A percentile compares a stretch with the other conserved stretches of the same genome.
These are phyloP conservation scores for Suillus sp. DNA, from an alignment of 768 basidiomycete genomes.

Conservation along the genomic window DNA sequence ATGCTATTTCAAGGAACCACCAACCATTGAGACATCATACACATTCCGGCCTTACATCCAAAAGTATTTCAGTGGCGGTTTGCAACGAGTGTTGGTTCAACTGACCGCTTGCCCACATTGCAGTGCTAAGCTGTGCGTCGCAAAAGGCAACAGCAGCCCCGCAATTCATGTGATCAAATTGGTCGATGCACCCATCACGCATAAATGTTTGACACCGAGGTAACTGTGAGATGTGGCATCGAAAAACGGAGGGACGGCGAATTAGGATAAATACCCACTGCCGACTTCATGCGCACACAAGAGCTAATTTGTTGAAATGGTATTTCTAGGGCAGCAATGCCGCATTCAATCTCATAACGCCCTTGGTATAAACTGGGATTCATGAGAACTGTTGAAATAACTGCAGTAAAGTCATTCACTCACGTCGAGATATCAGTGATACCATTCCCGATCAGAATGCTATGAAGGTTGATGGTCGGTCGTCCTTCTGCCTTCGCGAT, in stretches of 20 bases:
- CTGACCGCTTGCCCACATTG: slow-evolving; percentile 42
- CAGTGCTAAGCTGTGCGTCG: slow-evolving; percentile 49
- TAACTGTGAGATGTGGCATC: slow-evolving; percentile 42
- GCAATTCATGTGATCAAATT: slow-evolving; percentile 67
- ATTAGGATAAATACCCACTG: slow-evolving; percentile 39
- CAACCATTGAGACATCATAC: slow-evolving; percentile 60
- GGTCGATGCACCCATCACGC: slow-evolving; percentile 60
- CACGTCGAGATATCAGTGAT: slow-evolving; percentile 57
- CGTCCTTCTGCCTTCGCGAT: slow-evolving; percentile 50
- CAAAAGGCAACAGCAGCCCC: slow-evolving; percentile 70
- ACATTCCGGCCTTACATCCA: slow-evolving; percentile 44
- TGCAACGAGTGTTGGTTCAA: slow-evolving; percentile 8
- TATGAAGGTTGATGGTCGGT: slow-evolving; percentile 62
- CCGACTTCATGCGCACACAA: slow-evolving; percentile 54
- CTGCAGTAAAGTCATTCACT: slow-evolving; percentile 18
- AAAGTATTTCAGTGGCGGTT: background rate
- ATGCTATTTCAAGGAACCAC: slow-evolving; percentile 2
- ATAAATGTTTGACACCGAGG: slow-evolving; percentile 66
- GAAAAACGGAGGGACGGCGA: slow-evolving; percentile 6
- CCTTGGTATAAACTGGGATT: slow-evolving; percentile 39
- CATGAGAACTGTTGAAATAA: background rate
- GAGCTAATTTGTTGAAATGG: slow-evolving; percentile 48
- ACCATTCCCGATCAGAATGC: slow-evolving; percentile 77
- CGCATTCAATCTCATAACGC: slow-evolving; percentile 53
- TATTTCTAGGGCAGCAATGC: slow-evolving; percentile 49